Base-by-base conservation (phyloP, 2,329 filamentous ascomycete species). In the Diaporthe sp. region DNA sequence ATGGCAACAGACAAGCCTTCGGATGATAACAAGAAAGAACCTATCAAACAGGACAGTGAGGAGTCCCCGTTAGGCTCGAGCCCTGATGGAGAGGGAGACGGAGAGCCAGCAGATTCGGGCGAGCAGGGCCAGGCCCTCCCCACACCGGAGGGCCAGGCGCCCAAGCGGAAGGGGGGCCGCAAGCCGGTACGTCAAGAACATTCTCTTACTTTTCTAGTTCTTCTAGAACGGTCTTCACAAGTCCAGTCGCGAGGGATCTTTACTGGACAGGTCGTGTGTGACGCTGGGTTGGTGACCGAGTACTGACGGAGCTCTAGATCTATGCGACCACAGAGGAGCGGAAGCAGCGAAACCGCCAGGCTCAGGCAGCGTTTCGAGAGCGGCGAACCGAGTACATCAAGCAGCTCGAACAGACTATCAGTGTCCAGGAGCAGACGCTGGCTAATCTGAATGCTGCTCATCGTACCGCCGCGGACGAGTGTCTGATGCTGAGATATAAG, bases 311-410 rank as follows among this genome's bases (percentile, higher is more conserved):
- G 34, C 44, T 62, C 25, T 69, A 98, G 96, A 98, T 98, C 78
- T 99, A 99, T 89, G 97, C 97, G 73, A 99, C 97, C 49, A 98
- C 97, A 15, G 97, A 99, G 85, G 97, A 99, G 86, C 93, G 97
- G 82, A 98, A 99, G 88, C 97, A 98, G 86, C 92, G 97, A 79
- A 99, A 99, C 83, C 90, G 97, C 80, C 97, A 98, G 87, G 97
- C 97, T 65, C 97, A 99, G 86, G 97, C 97, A 73, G 97, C 97
- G 75, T 99, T 99, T 82, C 93, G 97, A 80, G 97, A 99, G 86
- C 94, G 97, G 79, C 93, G 97, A 75, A 98, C 96, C 73, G 97
- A 99, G 88, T 99, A 99, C 85, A 99, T 99, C 87, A 98, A 98
- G 87, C 97, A 99, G 85, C 91, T 99, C 37, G 97, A 99, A 86